Base-by-base conservation (phyloP, 108 stramenopile species). In the Cyclotella atomus region DNA sequence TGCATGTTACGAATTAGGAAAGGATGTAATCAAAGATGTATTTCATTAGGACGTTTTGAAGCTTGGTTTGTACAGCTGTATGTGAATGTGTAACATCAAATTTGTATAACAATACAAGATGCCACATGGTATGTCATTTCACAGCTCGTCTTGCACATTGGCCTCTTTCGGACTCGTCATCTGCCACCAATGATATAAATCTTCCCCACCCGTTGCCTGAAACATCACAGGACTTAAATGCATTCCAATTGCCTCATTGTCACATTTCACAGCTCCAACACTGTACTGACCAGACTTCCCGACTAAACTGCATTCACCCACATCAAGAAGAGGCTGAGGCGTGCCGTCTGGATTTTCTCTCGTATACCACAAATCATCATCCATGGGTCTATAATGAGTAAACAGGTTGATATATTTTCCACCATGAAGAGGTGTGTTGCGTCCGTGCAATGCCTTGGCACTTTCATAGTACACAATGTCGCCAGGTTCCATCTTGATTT, bases 391-490 rank as follows among this genome's bases (percentile, higher is more conserved):
- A 71, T 94, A 97, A 63, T 97, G 96, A 27, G 93, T 90, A 70
- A 97, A 97, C 1, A 97, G 74, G 65, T 93, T 96, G 55, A 85
- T 81, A 61, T 89, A 97, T 34, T 60, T 76, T 20, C 73, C 81
- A 47, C 88, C 89, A 36, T 75, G 73, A 27, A 95, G 83, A 5
- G 92, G 88, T 19, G 81, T 73, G 62, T 88, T 89, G 38, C 96
- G 81, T 14, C 89, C 92, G 64, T 95, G 96, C 25, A 97, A 47
- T 66, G 88, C 87, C 43, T 89, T 87, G 24, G 94, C 94, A 36
- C 81, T 84, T 83, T 97, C 96, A 71, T 97, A 97, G 55, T 84
- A 90, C 10, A 97, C 83, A 20, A 95, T 81, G 70, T 89, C 89
- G 65, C 94, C 96, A n/a, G 89, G 86, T 61, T 84, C 65, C 89